These are phyloP conservation scores for Platanus orientalis DNA, from an alignment of 164 flowering plant genomes.

Conservation along the genomic window DNA sequence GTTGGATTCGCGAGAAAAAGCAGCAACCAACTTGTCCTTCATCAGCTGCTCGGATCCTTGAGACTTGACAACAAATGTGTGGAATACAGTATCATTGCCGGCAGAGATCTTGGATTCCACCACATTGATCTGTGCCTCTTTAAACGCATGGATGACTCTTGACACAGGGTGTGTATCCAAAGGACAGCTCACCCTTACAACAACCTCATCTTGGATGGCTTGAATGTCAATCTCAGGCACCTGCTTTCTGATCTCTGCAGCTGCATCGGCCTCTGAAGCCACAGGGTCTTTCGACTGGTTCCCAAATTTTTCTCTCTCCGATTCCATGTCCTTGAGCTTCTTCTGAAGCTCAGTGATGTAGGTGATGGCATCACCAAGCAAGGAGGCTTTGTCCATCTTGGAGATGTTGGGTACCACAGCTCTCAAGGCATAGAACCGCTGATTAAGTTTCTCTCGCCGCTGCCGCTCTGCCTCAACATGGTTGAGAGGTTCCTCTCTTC, in stretches of 20 bases:
- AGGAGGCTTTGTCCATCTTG: slow-evolving; percentile 58
- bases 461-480: slow-evolving; percentile 78
- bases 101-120: slow-evolving; percentile 61
- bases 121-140: slow-evolving; percentile 55
- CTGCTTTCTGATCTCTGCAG: slow-evolving; percentile 19
- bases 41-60: slow-evolving; percentile 63
- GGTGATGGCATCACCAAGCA: slow-evolving; percentile 48
- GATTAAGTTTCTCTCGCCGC: slow-evolving; percentile 52
- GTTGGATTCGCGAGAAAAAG: slow-evolving; percentile 45
- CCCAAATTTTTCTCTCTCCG: slow-evolving; percentile 46
- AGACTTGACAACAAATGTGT: slow-evolving; percentile 76
- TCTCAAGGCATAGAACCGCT: slow-evolving; percentile 49
- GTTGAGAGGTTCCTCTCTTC: slow-evolving; percentile 92
- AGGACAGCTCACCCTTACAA: slow-evolving; percentile 67
- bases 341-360: slow-evolving; percentile 49
- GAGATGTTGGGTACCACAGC: slow-evolving; percentile 57
- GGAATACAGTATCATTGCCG: slow-evolving; percentile 56
- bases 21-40: slow-evolving; percentile 70
- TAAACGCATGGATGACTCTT: slow-evolving; percentile 63
- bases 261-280: slow-evolving; percentile 23
- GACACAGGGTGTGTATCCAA: slow-evolving; percentile 70
- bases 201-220: slow-evolving; percentile 48
- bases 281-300: slow-evolving; percentile 33
- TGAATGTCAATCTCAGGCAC: slow-evolving; percentile 51
- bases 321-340: slow-evolving; percentile 41